phyloP scores from a whole-genome alignment of 352 stramenopile species.

The Pythium vanterpoolii region DNA sequence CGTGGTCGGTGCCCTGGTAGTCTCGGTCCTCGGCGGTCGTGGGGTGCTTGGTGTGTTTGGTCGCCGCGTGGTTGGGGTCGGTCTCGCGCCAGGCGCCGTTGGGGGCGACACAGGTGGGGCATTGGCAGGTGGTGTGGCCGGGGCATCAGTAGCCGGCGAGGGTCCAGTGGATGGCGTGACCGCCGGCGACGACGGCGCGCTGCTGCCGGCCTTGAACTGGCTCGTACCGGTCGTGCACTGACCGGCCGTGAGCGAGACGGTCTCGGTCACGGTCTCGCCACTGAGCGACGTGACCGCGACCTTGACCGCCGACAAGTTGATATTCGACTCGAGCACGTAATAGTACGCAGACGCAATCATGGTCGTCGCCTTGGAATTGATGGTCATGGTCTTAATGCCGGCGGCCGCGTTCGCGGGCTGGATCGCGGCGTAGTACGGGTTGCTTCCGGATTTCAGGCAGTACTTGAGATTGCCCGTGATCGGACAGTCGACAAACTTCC shows the following conservation, averaged over 20 bases:
- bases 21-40: not conserved
- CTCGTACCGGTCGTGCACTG: conserved; percentile 43
- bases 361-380: conserved; percentile 44
- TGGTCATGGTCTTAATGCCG: conserved; percentile 43
- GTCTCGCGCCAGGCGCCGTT: not conserved
- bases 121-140: no score
- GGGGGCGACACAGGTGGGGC: no score
- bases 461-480: conserved; percentile 33
- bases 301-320: conserved; percentile 30
- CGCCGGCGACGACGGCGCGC: not conserved
- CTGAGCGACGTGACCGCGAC: conserved; percentile 53
- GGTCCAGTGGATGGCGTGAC: not conserved
- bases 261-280: conserved; percentile 55
- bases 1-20: conserved; percentile 9
- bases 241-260: conserved; percentile 41
- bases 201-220: conserved; percentile 36
- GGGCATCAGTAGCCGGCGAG: not conserved
- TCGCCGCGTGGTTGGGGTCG: not conserved
- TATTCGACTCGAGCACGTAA: conserved; percentile 29
- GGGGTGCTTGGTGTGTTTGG: not conserved
- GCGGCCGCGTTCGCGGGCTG: conserved; percentile 51
- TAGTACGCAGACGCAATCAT: conserved; percentile 58
- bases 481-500: conserved; percentile 40
- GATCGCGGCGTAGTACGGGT: conserved; percentile 49
- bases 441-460: conserved; percentile 55